A percentile compares a stretch with the other conserved stretches of the same genome.
These are phyloP conservation scores for Aspergillus udagawae DNA, from an alignment of 2,329 filamentous ascomycete genomes.

Conservation along the genomic window DNA sequence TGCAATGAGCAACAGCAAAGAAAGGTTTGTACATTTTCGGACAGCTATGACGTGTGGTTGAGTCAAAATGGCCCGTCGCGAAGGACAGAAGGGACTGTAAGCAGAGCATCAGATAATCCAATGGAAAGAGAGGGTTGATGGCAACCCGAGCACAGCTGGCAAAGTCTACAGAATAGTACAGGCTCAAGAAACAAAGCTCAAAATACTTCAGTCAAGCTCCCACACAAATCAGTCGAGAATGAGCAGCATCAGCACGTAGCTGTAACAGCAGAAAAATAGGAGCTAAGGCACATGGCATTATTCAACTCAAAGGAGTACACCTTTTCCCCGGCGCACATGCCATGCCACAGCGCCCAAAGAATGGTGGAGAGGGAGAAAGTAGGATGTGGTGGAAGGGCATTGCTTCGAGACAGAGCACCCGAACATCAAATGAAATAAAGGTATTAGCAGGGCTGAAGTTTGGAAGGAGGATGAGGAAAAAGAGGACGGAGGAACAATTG, in stretches of 20 bases:
- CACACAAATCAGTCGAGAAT: background rate
- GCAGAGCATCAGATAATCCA: background rate
- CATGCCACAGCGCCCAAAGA: background rate
- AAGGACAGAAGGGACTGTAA: background rate
- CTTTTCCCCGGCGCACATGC: background rate
- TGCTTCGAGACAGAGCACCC: background rate
- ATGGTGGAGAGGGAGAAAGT: background rate
- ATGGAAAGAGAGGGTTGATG: background rate
- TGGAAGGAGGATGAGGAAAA: constrained; percentile 2
- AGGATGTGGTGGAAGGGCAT: background rate
- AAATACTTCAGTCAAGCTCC: background rate
- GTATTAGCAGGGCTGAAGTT: background rate
- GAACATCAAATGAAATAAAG: background rate
- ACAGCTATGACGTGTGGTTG: background rate
- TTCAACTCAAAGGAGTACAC: background rate
- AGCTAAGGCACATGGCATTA: background rate
- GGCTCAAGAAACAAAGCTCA: background rate
- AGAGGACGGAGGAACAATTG: constrained; percentile 1
- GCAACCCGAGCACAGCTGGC: background rate
- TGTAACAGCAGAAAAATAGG: background rate
- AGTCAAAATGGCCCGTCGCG: background rate
- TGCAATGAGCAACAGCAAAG: background rate
- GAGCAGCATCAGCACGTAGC: background rate
- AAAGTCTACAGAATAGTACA: background rate
- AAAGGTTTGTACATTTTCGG: background rate